Percentiles rank a stretch among this genome's conserved stretches.
phyloP scores from a whole-genome alignment of 352 stramenopile genomes.

The Phytopythium kandeliae region DNA sequence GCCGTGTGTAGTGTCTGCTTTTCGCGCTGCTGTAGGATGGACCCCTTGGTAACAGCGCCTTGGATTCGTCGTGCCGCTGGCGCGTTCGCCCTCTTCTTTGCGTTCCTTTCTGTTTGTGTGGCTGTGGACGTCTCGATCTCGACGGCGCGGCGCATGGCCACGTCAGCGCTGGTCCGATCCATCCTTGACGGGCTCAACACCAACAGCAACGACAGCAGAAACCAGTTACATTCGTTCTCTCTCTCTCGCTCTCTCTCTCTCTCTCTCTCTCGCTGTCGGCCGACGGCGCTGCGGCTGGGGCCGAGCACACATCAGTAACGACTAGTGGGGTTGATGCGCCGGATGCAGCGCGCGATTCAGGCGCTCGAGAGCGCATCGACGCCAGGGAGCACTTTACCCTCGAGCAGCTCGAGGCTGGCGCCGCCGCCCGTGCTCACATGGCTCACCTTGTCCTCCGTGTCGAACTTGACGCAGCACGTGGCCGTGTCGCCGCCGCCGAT shows the following conservation, averaged over 20 bases:
- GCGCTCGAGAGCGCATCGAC: conserved; percentile 92
- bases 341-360: conserved; percentile 43
- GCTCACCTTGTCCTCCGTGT: conserved; percentile 88
- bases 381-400: conserved; percentile 98
- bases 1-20: neutral
- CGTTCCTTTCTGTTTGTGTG: too few species aligned
- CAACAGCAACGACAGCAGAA: too few species aligned
- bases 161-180: too few species aligned
- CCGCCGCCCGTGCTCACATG: conserved; percentile 93
- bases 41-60: neutral
- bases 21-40: neutral
- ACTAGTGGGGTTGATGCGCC: neutral
- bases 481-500: conserved; percentile 98
- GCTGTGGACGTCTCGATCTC: too few species aligned
- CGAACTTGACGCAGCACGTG: conserved; percentile 85
- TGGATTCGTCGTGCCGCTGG: neutral
- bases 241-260: neutral
- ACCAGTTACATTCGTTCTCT: too few species aligned
- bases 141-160: too few species aligned
- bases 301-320: neutral
- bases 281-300: too few species aligned
- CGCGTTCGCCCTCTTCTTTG: neutral
- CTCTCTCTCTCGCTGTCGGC: neutral
- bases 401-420: conserved; percentile 95
- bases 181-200: too few species aligned